Evolutionary conservation across 2,329 filamentous ascomycete species (phyloP), one percentile per base, ranked within the genome.

Genomic region (Aaosphaeria arxii): DNA sequence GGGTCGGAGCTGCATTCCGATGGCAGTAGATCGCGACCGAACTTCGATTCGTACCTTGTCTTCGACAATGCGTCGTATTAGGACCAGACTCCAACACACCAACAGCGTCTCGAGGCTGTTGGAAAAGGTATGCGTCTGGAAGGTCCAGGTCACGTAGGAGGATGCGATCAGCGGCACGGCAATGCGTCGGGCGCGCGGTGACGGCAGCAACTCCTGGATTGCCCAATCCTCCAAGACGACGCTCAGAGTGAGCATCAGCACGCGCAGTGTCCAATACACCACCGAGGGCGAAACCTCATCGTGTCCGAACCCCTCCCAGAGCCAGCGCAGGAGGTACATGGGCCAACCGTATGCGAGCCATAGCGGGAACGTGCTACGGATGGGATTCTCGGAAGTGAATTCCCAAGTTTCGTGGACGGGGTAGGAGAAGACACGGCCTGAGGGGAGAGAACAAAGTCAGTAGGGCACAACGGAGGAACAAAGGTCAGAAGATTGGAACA

Each of bases 161-260:
- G 92, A 97, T 41, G 92, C 91, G 51, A 96, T 88, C 48, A 99
- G 79, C 41, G 95, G 77, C 40, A 95, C 82, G 7, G 91, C 89
- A 47, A 87, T 77, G 58, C 83, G 83, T 54, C 90, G 85, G n/a
- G 66, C 62, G 55, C 85, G 85, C 53, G 84, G 84, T 36, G 87
- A 87, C 52, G 85, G 84, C 47, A 96, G 85, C 54, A 97, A 79
- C 71, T 99, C 94, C 75, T 96, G 85, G 49, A 99, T 82, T 7
- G 94, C 94, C 92, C 94, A 97, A 75, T 99, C 94, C 73, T 96
- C 91, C 53, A 99, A 80, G 46, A 99, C 91, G 71, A 99, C 96
- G 76, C 91, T 96, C 67, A 95, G 78, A 45, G 90, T 76, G 74
- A 97, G 96, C 91, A 99, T 97, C 66, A 95, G 80, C 43, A 89